Conservation (phyloP, 2,329 filamentous ascomycete genomes). For the Clonostachys sp. region DNA sequence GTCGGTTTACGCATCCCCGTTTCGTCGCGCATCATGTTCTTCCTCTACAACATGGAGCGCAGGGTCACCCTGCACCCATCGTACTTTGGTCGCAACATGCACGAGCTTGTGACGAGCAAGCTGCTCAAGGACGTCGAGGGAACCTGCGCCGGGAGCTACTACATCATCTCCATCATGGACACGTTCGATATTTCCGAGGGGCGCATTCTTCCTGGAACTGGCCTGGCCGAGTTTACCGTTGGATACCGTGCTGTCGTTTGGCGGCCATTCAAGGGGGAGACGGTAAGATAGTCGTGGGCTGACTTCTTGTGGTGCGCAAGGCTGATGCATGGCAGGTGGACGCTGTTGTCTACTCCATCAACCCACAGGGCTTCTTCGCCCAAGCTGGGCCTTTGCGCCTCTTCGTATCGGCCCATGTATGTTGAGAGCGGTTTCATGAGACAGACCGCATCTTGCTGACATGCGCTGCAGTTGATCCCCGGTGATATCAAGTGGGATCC, state of each 20-base stretch:
- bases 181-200: slow-evolving; percentile 93
- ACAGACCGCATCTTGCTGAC: not conserved
- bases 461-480: slow-evolving; percentile 69
- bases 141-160: slow-evolving; percentile 91
- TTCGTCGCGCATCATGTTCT: slow-evolving; percentile 69
- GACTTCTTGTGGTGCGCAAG: slow-evolving; percentile 13
- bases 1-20: not conserved
- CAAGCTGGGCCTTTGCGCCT: slow-evolving; percentile 74
- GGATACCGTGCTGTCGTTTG: slow-evolving; percentile 94
- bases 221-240: slow-evolving; percentile 90
- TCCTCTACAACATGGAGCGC: slow-evolving; percentile 94
- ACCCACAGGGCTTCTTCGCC: slow-evolving; percentile 86
- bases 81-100: slow-evolving; percentile 92
- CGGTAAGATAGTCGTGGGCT: slow-evolving; percentile 55
- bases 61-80: slow-evolving; percentile 93
- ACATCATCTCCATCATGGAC: slow-evolving; percentile 97
- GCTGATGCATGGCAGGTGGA: slow-evolving; percentile 63
- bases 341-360: slow-evolving; percentile 87
- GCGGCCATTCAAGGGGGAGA: slow-evolving; percentile 97
- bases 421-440: slow-evolving; percentile 17
- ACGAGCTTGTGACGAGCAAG: slow-evolving; percentile 84
- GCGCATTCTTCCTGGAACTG: slow-evolving; percentile 85
- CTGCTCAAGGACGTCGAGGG: slow-evolving; percentile 92
- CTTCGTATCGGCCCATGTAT: slow-evolving; percentile 79
- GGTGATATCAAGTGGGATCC: slow-evolving; percentile 90